These are phyloP conservation scores for Phytophthora europaea DNA, from an alignment of 352 stramenopile genomes.

Conservation along the genomic window DNA sequence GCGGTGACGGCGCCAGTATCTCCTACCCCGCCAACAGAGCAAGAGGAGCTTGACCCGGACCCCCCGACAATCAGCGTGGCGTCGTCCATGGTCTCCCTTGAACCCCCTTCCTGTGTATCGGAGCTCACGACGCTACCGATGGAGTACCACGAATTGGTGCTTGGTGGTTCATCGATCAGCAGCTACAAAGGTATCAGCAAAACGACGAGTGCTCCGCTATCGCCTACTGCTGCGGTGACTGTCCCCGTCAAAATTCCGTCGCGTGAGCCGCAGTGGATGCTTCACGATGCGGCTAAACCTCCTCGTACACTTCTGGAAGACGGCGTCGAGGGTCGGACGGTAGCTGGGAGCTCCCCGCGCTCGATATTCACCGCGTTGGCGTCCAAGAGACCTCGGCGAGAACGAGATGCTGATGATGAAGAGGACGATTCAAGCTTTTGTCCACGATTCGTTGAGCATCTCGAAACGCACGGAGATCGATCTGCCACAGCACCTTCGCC, in stretches of 20 bases:
- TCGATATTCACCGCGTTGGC: constrained; percentile 14
- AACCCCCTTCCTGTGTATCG: constrained; percentile 26
- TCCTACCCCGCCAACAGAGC: neutral
- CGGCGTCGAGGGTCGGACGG: constrained; percentile 30
- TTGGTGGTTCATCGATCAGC: constrained; percentile 24
- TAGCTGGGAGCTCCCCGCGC: constrained; percentile 24
- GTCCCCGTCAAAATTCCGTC: neutral
- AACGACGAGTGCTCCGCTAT: constrained; percentile 22
- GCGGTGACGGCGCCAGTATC: neutral
- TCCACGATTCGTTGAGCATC: constrained; percentile 31
- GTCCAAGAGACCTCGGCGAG: constrained; percentile 20
- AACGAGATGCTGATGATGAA: constrained; percentile 8
- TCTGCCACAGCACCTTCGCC: constrained; percentile 19
- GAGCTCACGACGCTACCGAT: constrained; percentile 38
- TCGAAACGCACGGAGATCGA: constrained; percentile 25
- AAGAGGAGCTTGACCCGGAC: neutral
- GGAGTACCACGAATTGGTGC: constrained; percentile 37
- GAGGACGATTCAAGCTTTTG: constrained; percentile 20
- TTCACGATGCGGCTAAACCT: constrained; percentile 13
- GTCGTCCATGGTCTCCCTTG: constrained; percentile 10
- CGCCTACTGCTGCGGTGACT: neutral
- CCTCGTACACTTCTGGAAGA: constrained; percentile 22
- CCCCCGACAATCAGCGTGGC: constrained; percentile 17
- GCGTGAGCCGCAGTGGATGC: constrained; percentile 16
- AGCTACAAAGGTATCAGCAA: constrained; percentile 19